Conservation (phyloP, 148 eudicot species). For the Rhododendron molle region DNA sequence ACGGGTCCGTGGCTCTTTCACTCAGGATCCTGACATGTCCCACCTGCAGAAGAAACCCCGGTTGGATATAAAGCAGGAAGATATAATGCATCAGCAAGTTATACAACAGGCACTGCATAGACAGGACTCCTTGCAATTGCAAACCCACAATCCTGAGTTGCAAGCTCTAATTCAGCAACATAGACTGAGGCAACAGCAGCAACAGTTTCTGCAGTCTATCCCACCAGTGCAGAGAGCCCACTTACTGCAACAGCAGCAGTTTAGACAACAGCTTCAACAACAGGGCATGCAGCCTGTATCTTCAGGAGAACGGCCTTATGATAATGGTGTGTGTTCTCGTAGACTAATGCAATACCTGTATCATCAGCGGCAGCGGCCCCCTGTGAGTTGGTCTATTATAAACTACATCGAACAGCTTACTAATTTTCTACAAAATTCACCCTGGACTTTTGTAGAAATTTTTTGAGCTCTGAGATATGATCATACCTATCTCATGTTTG, state of each 20-base stretch:
- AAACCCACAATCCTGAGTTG: conserved; percentile 57
- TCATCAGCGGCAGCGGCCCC: conserved; percentile 80
- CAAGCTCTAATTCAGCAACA: conserved; percentile 85
- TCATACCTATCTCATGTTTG: not conserved
- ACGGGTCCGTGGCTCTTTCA: conserved; percentile 43
- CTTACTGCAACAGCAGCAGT: conserved; percentile 37
- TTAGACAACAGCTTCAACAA: conserved; percentile 68
- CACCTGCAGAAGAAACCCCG: conserved; percentile 86
- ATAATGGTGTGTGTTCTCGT: conserved; percentile 72
- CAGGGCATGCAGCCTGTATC: conserved; percentile 63
- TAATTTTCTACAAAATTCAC: not conserved
- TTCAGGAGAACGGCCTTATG: conserved; percentile 58
- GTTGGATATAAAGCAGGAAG: conserved; percentile 77
- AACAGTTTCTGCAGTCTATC: conserved; percentile 67
- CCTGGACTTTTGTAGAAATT: not conserved
- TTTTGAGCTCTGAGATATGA: not conserved
- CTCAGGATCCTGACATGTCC: conserved; percentile 59
- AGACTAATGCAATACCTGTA: conserved; percentile 86
- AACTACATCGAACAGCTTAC: not conserved
- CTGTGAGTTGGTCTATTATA: conserved; percentile 45
- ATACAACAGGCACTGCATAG: conserved; percentile 66
- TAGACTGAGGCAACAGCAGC: conserved; percentile 69
- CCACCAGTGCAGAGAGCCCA: conserved; percentile 65
- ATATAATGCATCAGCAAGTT: conserved; percentile 64
- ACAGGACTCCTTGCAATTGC: conserved; percentile 66